These are phyloP conservation scores for Aaosphaeria arxii DNA, from an alignment of 2,329 filamentous ascomycete species.

Conservation along the genomic window DNA sequence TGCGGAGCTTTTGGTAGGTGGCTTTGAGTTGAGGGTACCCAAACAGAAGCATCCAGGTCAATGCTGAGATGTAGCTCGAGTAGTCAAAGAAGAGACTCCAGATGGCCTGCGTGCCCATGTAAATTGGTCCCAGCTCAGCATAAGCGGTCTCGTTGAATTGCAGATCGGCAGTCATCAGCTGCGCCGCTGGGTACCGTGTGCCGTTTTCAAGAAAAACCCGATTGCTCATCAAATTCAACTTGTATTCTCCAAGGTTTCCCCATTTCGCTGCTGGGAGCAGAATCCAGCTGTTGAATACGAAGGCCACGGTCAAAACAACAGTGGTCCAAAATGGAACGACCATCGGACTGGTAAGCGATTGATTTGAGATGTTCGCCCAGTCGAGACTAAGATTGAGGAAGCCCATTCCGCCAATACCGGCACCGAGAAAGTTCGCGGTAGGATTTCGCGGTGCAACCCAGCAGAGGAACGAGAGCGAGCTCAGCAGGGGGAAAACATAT, in stretches of 20 bases:
- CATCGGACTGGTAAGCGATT: conserved; percentile 41
- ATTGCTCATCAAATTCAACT: conserved; percentile 58
- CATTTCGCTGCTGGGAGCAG: conserved; percentile 59
- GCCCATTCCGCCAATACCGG: conserved; percentile 61
- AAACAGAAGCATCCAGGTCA: conserved; percentile 59
- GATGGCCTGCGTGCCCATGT: conserved; percentile 56
- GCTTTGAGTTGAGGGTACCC: conserved; percentile 49
- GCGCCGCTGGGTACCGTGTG: conserved; percentile 43
- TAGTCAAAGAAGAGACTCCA: conserved; percentile 63
- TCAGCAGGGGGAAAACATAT: conserved; percentile 58
- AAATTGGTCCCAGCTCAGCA: conserved; percentile 52
- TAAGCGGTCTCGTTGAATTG: conserved; percentile 50
- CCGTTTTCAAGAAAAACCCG: conserved; percentile 51
- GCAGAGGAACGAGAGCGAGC: conserved; percentile 60
- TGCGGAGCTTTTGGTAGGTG: conserved; percentile 45
- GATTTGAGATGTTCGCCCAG: conserved; percentile 59
- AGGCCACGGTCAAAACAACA: conserved; percentile 54
- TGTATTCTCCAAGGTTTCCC: conserved; percentile 52
- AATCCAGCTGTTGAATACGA: conserved; percentile 57
- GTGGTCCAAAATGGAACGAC: conserved; percentile 60
- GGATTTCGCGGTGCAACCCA: conserved; percentile 60
- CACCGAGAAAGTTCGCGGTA: conserved; percentile 59
- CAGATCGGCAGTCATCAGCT: conserved; percentile 43
- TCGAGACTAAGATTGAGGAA: conserved; percentile 59
- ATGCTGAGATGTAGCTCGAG: conserved; percentile 56